phyloP scores from a whole-genome alignment of 176 grass and related monocot species.

The Musa acuminata region DNA sequence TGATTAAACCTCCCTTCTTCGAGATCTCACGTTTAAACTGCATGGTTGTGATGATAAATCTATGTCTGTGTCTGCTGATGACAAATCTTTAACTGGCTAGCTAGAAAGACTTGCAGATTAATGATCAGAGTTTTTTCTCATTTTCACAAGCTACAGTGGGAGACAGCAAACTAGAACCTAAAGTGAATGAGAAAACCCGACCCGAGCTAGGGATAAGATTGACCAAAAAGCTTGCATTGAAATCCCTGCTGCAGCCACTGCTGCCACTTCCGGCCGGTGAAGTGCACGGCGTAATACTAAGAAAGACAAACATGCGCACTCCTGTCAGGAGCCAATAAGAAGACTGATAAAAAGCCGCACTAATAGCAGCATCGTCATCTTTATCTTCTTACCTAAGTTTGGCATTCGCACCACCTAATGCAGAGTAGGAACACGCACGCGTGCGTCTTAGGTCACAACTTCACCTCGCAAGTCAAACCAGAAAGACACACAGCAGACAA shows the following conservation, averaged over 20 bases:
- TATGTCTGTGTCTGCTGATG: too few relatives aligned
- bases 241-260: constrained; percentile 29
- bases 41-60: too few relatives aligned
- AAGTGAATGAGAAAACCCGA: not conserved
- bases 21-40: not conserved
- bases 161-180: too few relatives aligned
- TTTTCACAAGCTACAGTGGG: too few relatives aligned
- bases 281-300: constrained; percentile 23
- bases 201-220: constrained; percentile 1
- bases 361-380: constrained; percentile 22
- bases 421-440: constrained; percentile 6
- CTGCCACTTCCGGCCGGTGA: constrained; percentile 15
- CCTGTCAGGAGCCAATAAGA: constrained; percentile 37
- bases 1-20: not conserved
- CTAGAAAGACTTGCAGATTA: too few relatives aligned
- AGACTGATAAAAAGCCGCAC: constrained; percentile 19
- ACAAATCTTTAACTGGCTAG: too few relatives aligned
- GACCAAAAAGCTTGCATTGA: constrained; percentile 22
- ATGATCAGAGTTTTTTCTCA: too few relatives aligned
- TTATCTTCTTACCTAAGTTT: constrained; percentile 12
- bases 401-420: not conserved
- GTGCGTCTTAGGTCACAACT: not conserved
- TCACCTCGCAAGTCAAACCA: not conserved
- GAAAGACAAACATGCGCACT: constrained; percentile 60
- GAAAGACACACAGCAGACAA: not conserved